A percentile compares a stretch with the other conserved stretches of the same genome.
These are phyloP conservation scores for Closterium sp. DNA, from an alignment of 139 green algal species.

Conservation along the genomic window DNA sequence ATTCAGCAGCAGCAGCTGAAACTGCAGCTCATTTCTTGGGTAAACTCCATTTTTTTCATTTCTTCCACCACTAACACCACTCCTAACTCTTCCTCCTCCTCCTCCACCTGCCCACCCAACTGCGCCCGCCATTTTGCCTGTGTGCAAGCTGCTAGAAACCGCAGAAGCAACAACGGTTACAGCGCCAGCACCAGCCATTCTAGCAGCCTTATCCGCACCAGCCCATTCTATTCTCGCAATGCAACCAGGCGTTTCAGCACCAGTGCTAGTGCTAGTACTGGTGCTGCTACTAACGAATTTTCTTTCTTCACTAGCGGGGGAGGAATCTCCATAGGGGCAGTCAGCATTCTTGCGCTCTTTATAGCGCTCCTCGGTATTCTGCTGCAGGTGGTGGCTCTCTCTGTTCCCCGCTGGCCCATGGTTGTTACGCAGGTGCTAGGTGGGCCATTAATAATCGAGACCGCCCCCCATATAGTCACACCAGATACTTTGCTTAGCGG, in stretches of 20 bases:
- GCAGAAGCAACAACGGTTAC: not conserved
- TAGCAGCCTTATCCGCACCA: not conserved
- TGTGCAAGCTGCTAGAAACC: not conserved
- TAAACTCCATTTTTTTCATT: not conserved
- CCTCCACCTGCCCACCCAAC: not conserved
- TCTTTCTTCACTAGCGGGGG: not conserved
- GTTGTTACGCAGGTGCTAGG: not conserved
- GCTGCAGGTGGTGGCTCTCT: not conserved
- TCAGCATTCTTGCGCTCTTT: not conserved
- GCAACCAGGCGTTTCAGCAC: not conserved
- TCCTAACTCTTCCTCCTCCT: not conserved
- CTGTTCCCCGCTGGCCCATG: not conserved
- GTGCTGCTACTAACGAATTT: not conserved
- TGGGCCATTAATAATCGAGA: not conserved
- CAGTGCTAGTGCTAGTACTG: not conserved
- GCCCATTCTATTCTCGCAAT: not conserved
- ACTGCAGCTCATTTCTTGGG: not conserved
- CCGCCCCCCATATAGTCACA: not conserved
- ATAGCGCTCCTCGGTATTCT: not conserved
- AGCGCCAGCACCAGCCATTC: not conserved
- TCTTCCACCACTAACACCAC: not conserved
- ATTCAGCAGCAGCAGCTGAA: not conserved
- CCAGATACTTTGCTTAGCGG: not conserved
- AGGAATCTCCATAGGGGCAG: not conserved
- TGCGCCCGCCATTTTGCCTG: not conserved